A percentile compares a stretch with the other conserved stretches of the same genome.
These are phyloP conservation scores for Murraya koenigii DNA, from an alignment of 345 rosid genomes.

Conservation along the genomic window DNA sequence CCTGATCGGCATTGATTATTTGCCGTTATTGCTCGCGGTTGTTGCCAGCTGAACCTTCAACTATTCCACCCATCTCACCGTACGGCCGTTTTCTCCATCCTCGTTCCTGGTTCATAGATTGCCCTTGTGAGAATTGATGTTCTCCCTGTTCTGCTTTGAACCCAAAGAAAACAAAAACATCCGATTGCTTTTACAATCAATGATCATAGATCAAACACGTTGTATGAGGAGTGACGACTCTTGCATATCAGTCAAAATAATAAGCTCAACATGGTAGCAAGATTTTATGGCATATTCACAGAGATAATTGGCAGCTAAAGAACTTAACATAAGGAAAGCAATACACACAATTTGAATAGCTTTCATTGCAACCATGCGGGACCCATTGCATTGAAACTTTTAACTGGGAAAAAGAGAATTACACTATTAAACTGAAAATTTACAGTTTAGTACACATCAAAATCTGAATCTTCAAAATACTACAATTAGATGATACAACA, in stretches of 20 bases:
- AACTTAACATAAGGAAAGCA: not conserved
- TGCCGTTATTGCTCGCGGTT: slow-evolving; percentile 29
- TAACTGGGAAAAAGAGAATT: not conserved
- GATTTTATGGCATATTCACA: not conserved
- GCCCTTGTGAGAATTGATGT: slow-evolving; percentile 29
- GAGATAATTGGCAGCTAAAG: not conserved
- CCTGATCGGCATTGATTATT: slow-evolving; percentile 15
- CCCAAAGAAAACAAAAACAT: slow-evolving; percentile 18
- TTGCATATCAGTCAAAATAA: not conserved
- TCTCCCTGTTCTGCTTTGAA: slow-evolving; percentile 41
- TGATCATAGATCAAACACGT: not conserved
- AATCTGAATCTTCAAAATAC: slow-evolving; percentile 26
- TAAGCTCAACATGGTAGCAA: slow-evolving; percentile 1
- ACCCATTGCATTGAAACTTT: not conserved
- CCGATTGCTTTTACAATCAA: slow-evolving; percentile 22
- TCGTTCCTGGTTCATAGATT: slow-evolving; percentile 30
- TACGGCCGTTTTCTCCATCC: slow-evolving; percentile 36
- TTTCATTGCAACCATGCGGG: not conserved
- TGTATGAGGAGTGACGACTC: not conserved
- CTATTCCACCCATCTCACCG: slow-evolving; percentile 30
- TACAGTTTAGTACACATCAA: slow-evolving; percentile 27
- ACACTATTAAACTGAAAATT: slow-evolving; percentile 15
- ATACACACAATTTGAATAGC: not conserved
- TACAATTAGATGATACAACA: slow-evolving; percentile 32
- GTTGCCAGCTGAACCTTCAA: slow-evolving; percentile 29